A percentile compares a stretch with the other conserved stretches of the same genome.
Conservation (phyloP, 1,284 basidiomycete species). For the Pseudozyma thailandica region DNA sequence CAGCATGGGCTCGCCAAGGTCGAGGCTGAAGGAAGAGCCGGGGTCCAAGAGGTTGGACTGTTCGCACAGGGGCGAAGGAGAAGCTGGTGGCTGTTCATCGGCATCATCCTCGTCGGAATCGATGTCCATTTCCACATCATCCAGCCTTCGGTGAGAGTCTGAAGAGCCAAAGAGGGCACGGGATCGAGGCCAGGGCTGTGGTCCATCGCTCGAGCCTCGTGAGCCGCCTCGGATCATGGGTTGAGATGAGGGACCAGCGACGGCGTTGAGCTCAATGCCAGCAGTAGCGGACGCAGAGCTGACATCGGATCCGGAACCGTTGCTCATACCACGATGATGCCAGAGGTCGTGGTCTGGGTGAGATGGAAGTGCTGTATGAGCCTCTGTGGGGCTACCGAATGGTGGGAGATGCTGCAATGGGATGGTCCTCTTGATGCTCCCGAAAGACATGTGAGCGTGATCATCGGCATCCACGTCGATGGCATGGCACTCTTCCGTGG, state of each 20-base stretch:
- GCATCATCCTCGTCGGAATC: constrained; percentile 44
- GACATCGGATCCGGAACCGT: constrained; percentile 41
- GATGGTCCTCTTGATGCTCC: constrained; percentile 38
- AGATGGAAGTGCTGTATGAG: not conserved
- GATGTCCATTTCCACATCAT: constrained; percentile 46
- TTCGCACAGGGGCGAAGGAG: constrained; percentile 50
- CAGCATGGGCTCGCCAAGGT: constrained; percentile 33
- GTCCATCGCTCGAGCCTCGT: constrained; percentile 9
- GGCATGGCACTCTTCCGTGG: constrained; percentile 26
- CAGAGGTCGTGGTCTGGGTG: constrained; percentile 15
- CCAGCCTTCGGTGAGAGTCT: constrained; percentile 21
- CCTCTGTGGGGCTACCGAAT: constrained; percentile 18
- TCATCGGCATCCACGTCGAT: constrained; percentile 26
- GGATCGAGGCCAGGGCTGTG: constrained; percentile 16
- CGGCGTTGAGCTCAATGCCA: constrained; percentile 30
- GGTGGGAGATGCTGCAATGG: constrained; percentile 27
- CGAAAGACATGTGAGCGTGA: constrained; percentile 9
- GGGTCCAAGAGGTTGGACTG: constrained; percentile 25
- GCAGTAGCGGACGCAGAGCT: constrained; percentile 33
- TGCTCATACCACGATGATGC: constrained; percentile 39
- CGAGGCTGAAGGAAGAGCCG: constrained; percentile 14
- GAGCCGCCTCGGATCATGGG: constrained; percentile 34
- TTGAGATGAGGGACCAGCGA: constrained; percentile 40
- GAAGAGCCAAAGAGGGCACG: constrained; percentile 33
- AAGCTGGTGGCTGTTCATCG: constrained; percentile 39